These are phyloP conservation scores for Schwanniomyces vanrijiae DNA, from an alignment of 805 yeast species.

Conservation along the genomic window DNA sequence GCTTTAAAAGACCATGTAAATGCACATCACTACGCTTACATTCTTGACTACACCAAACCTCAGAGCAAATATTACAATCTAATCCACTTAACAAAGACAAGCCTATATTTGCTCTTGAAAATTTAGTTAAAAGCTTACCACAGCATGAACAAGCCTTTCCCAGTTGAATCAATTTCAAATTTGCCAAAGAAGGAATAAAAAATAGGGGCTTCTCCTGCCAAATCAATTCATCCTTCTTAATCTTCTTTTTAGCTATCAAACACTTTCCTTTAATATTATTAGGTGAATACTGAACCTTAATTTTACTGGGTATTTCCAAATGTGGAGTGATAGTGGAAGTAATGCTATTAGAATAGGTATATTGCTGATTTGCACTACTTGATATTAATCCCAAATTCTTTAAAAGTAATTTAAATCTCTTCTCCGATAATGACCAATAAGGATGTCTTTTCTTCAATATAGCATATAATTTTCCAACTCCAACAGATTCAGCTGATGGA, in stretches of 20 bases:
- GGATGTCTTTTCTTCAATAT: conserved; percentile 52
- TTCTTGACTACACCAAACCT: conserved; percentile 65
- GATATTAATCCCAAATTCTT: conserved; percentile 54
- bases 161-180: conserved; percentile 52
- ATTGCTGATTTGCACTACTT: conserved; percentile 27
- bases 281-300: conserved; percentile 49
- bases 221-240: conserved; percentile 51
- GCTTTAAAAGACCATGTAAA: conserved; percentile 57
- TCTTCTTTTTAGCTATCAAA: conserved; percentile 48
- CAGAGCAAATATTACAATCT: conserved; percentile 64
- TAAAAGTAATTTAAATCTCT: conserved; percentile 53
- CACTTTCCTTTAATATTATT: conserved; percentile 54
- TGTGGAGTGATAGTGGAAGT: conserved; percentile 50
- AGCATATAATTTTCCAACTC: conserved; percentile 52
- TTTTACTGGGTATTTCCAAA: conserved; percentile 38
- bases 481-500: conserved; percentile 58
- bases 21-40: conserved; percentile 57
- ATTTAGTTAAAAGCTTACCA: conserved; percentile 50
- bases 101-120: conserved; percentile 22
- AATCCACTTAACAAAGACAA: conserved; percentile 43
- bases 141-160: conserved; percentile 76
- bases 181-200: conserved; percentile 67
- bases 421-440: conserved; percentile 63
- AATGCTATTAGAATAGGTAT: conserved; percentile 55
- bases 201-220: conserved; percentile 65